These are phyloP conservation scores for Halenospora varia DNA, from an alignment of 495 filamentous ascomycete genomes.

Conservation along the genomic window DNA sequence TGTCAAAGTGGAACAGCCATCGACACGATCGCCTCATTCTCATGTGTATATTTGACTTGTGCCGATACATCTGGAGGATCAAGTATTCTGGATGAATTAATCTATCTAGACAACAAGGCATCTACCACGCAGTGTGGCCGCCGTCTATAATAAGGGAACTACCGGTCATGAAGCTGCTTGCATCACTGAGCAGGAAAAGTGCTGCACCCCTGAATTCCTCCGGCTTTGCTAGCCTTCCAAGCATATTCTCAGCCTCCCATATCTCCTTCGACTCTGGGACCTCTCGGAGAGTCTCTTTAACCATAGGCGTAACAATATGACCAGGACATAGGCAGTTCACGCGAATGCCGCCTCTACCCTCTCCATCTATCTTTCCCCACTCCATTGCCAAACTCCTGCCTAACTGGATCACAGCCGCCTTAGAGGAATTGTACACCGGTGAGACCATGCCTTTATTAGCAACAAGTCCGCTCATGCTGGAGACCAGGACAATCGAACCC, in stretches of 20 bases:
- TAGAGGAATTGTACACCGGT: constrained; percentile 66
- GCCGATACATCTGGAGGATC: too few species aligned
- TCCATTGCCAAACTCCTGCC: constrained; percentile 65
- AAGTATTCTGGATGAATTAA: too few species aligned
- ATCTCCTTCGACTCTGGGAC: constrained; percentile 51
- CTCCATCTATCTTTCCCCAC: constrained; percentile 49
- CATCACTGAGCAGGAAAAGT: constrained; percentile 50
- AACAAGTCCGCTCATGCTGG: constrained; percentile 68
- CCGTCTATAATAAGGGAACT: constrained; percentile 55
- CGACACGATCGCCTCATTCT: too few species aligned
- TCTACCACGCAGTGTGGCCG: constrained; percentile 40
- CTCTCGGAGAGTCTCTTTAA: constrained; percentile 58
- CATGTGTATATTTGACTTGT: too few species aligned
- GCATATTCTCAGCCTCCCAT: constrained; percentile 67
- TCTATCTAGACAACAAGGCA: too few species aligned
- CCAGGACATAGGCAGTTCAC: constrained; percentile 67
- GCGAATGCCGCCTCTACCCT: constrained; percentile 51
- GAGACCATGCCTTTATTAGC: constrained; percentile 67
- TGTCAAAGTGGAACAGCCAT: too few species aligned
- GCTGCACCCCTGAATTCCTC: constrained; percentile 63
- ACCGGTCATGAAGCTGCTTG: constrained; percentile 67
- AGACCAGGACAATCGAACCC: constrained; percentile 71
- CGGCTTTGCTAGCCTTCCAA: constrained; percentile 54
- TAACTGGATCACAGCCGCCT: constrained; percentile 66
- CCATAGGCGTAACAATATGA: constrained; percentile 71